These are phyloP conservation scores for Cephaloascus fragrans DNA, from an alignment of 805 yeast genomes.

Conservation along the genomic window DNA sequence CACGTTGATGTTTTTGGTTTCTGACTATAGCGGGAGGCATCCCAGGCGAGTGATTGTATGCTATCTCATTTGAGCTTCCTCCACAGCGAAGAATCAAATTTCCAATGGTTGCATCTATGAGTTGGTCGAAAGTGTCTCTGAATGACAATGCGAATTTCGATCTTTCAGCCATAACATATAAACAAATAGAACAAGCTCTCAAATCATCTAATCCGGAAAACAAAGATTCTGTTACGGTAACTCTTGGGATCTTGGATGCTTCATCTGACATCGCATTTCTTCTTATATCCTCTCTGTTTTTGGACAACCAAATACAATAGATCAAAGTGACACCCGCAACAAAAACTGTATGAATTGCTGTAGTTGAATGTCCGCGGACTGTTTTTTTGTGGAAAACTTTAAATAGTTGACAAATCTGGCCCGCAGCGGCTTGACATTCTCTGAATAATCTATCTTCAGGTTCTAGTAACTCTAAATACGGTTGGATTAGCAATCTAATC, in stretches of 20 bases:
- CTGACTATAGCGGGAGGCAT: slow-evolving; percentile 54
- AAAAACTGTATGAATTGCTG: slow-evolving; percentile 58
- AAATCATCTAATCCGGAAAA: slow-evolving; percentile 48
- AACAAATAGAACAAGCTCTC: slow-evolving; percentile 53
- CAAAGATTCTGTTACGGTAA: not conserved
- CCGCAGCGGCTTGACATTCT: slow-evolving; percentile 67
- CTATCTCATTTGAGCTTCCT: slow-evolving; percentile 48
- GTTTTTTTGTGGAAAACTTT: slow-evolving; percentile 56
- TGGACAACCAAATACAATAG: slow-evolving; percentile 57
- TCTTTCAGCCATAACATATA: slow-evolving; percentile 59
- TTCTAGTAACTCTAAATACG: slow-evolving; percentile 49
- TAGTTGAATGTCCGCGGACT: slow-evolving; percentile 52
- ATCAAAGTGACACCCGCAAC: slow-evolving; percentile 62
- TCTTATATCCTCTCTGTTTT: slow-evolving; percentile 25
- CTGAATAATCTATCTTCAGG: slow-evolving; percentile 51
- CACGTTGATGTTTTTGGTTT: slow-evolving; percentile 26
- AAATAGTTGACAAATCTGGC: slow-evolving; percentile 56
- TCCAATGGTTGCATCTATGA: slow-evolving; percentile 45
- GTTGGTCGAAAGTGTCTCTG: slow-evolving; percentile 59
- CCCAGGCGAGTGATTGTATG: slow-evolving; percentile 33
- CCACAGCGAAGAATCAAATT: slow-evolving; percentile 55
- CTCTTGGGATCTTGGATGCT: not conserved
- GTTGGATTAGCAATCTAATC: slow-evolving; percentile 51
- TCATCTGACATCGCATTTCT: not conserved
- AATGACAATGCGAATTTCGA: slow-evolving; percentile 52